Base-by-base conservation (phyloP, 2,329 filamentous ascomycete genomes). In the Fusarium chaquense region DNA sequence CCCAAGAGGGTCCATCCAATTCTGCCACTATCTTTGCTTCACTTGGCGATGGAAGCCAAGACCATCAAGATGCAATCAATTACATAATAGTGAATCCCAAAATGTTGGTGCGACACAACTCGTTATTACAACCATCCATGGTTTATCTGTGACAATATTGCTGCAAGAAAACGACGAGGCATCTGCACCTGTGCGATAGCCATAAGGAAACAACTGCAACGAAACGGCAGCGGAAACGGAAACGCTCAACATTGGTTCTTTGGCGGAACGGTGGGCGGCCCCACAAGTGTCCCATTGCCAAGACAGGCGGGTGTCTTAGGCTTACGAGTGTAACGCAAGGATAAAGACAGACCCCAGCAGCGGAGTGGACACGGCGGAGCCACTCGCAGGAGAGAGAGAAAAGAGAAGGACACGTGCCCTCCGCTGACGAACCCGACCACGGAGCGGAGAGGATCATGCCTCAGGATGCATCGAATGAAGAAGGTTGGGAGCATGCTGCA, bases 251-350 rank as follows among this genome's bases (percentile, higher is more conserved):
- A 8, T 61, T 47, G 36, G 64, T 36, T n/a, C 57, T 43, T 11
- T 44, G 41, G 67, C 67, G 67, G 67, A 71, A 68, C 63, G 67
- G 54, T 56, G 58, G 52, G 67, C 67, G 67, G 67, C 67, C 67
- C 67, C 67, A 71, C 55, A 41, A 5, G 26, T 10, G 47, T 54
- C 15, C n/a, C 63, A 59, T 59, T 58, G 67, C 67, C 67, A 70
- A 70, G 67, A 3, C 7, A 22, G 32, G 63, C 35, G 6, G 54
- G 63, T 67, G 65, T 62, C 58, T 51, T 62, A 33, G 50, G 47
- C 33, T 46, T 49, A 50, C 35, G 58, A 67, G 43, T 38, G 18
- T 47, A 40, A 28, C 53, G 44, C 62, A 70, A 40, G 67, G 67
- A 36, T 66, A 5, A 20, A 22, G 28, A 30, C 8, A 11, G 28